Base-by-base conservation (phyloP, 1,284 basidiomycete genomes). In the Coniophora puteana region DNA sequence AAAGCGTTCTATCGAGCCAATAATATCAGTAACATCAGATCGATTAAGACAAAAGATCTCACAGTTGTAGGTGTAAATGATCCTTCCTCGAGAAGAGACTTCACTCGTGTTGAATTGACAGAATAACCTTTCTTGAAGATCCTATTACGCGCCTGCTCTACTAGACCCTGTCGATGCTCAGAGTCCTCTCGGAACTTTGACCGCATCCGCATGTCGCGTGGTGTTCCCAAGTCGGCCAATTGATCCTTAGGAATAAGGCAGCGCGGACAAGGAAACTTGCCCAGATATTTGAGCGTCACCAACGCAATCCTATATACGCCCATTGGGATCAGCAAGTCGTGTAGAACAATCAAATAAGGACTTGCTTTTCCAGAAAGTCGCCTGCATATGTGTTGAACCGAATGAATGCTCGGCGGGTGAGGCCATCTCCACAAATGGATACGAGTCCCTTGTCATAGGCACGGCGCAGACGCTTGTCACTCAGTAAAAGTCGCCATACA, bases 281-380 rank as follows among this genome's bases (percentile, higher is more conserved):
- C 59, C 8, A 51, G 47, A 32, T 57, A 49, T 10, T 49, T 44
- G 21, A 62, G 56, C 4, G 48, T 52, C 5, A 58, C 54, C 4
- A 63, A 40, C 12, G 61, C 40, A 6, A 53, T 47, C 41, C 62
- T 63, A 33, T 18, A 32, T 16, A 36, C n/a, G n/a, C n/a, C n/a
- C n/a, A n/a, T n/a, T n/a, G n/a, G 28, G 6, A 2, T 22, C n/a
- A 8, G n/a, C 4, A 26, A 14, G 11, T 16, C 14, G 36, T 25
- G 5, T 6, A 17, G 10, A 5, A n/a, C 13, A 10, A 36, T 11
- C 8, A 7, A 16, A 17, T 22, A 18, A 13, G 18, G 17, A 47
- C 49, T 13, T 32, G 58, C 58, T 57, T 60, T 41, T 60, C 56
- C 16, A 53, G 58, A 36, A 59, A 60, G 38, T 60, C 58, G 2